phyloP scores from a whole-genome alignment of 2,329 filamentous ascomycete species.

The Rhexocercosporidium sp. region DNA sequence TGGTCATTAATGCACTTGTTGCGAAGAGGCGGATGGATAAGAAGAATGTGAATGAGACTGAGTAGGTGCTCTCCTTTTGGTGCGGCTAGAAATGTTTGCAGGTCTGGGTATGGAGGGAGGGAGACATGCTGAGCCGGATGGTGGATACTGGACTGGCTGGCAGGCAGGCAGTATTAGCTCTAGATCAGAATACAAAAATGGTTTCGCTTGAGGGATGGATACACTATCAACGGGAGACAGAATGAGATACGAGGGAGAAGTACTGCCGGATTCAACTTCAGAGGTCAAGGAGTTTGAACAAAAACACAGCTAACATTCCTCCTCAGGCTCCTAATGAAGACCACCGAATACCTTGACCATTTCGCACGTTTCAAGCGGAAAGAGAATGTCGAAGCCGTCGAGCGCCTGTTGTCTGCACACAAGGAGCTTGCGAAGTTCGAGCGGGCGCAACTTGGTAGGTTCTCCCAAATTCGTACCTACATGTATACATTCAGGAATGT shows the following conservation, averaged over 20 bases:
- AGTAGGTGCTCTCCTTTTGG: conserved; percentile 57
- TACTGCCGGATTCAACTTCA: background rate
- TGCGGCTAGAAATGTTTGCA: background rate
- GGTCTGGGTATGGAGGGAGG: background rate
- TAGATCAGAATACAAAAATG: too few relatives aligned
- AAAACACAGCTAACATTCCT: background rate
- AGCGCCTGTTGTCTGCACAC: conserved; percentile 80
- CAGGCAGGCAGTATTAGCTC: background rate
- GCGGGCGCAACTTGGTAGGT: conserved; percentile 84
- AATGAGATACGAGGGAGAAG: background rate
- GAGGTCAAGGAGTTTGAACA: background rate
- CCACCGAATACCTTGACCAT: conserved; percentile 88
- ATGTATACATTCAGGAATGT: too few relatives aligned
- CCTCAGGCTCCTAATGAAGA: conserved; percentile 81
- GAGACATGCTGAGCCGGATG: background rate
- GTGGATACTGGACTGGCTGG: background rate
- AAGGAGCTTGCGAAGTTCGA: conserved; percentile 89
- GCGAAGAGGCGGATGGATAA: conserved; percentile 78
- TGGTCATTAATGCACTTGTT: conserved; percentile 90
- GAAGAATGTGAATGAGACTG: conserved; percentile 84
- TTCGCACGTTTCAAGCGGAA: conserved; percentile 97
- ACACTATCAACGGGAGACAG: background rate
- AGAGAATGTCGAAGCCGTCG: conserved; percentile 93
- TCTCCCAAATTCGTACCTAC: conserved; percentile 9
- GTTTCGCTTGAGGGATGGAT: background rate